Evolutionary conservation across 345 rosid species (phyloP).

Genomic region (Brassica rapa): DNA sequence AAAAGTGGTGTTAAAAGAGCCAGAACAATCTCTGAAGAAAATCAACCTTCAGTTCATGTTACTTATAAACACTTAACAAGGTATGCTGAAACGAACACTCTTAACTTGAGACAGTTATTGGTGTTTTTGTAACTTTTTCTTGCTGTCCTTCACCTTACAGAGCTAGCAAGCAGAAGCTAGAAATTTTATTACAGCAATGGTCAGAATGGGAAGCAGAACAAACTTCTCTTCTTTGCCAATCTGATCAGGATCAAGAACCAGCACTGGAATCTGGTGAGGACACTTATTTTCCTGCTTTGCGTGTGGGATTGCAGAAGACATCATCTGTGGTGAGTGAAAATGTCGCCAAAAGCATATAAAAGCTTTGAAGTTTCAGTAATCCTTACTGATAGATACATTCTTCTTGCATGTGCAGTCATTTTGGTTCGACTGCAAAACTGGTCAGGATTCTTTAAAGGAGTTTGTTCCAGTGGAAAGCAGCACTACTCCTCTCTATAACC

Average conservation of each 20-base stretch:
- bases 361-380: not conserved
- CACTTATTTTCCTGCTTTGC: slow-evolving; percentile 81
- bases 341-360: not conserved
- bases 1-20: slow-evolving; percentile 70
- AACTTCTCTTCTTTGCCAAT: slow-evolving; percentile 40
- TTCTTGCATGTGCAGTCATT: slow-evolving; percentile 65
- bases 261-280: slow-evolving; percentile 77
- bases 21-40: slow-evolving; percentile 50
- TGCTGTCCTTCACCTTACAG: slow-evolving; percentile 45
- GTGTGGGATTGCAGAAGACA: slow-evolving; percentile 60
- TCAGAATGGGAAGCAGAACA: slow-evolving; percentile 86
- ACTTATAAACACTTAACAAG: slow-evolving; percentile 71
- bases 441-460: slow-evolving; percentile 39
- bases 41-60: slow-evolving; percentile 79
- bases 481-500: slow-evolving; percentile 83
- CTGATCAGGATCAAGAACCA: slow-evolving; percentile 64
- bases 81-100: slow-evolving; percentile 42
- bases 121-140: slow-evolving; percentile 10
- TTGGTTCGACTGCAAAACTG: slow-evolving; percentile 75
- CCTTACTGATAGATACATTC: slow-evolving; percentile 10
- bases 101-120: not conserved
- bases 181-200: slow-evolving; percentile 83
- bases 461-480: slow-evolving; percentile 51
- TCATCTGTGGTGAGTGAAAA: slow-evolving; percentile 69
- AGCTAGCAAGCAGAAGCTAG: slow-evolving; percentile 83